Evolutionary conservation across 2,329 filamentous ascomycete genomes (phyloP).

Genomic region (Didymella exigua): DNA sequence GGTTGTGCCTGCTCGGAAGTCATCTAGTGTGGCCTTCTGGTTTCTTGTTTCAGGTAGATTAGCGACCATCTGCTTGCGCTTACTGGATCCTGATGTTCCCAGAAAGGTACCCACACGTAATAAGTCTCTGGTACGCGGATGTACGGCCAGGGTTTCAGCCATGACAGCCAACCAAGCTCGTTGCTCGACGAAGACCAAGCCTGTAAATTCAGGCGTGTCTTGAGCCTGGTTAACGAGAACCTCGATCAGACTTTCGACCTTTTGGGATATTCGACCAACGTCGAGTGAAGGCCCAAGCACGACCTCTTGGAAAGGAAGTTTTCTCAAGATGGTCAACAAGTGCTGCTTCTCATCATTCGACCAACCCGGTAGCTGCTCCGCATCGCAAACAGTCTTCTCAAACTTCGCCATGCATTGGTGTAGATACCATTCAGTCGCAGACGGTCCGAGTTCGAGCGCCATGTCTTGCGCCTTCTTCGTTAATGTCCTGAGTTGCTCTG

Average conservation of each 20-base stretch:
- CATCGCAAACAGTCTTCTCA: slow-evolving; percentile 14
- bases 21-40: slow-evolving; percentile 58
- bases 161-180: slow-evolving; percentile 52
- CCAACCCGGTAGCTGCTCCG: slow-evolving; percentile 39
- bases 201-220: slow-evolving; percentile 40
- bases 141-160: slow-evolving; percentile 43
- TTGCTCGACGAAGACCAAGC: slow-evolving; percentile 56
- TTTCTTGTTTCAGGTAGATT: slow-evolving; percentile 56
- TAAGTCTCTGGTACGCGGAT: slow-evolving; percentile 38
- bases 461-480: slow-evolving; percentile 42
- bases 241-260: slow-evolving; percentile 46
- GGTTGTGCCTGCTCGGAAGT: slow-evolving; percentile 59
- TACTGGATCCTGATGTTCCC: slow-evolving; percentile 54
- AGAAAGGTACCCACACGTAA: slow-evolving; percentile 58
- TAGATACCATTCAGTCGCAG: slow-evolving; percentile 49
- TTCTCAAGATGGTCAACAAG: slow-evolving; percentile 36
- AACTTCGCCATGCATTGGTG: slow-evolving; percentile 44
- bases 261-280: slow-evolving; percentile 37
- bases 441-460: slow-evolving; percentile 46
- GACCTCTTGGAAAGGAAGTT: slow-evolving; percentile 13
- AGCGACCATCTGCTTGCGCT: slow-evolving; percentile 55
- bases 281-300: slow-evolving; percentile 10
- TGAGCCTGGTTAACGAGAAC: slow-evolving; percentile 44
- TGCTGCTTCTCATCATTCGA: slow-evolving; percentile 44
- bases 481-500: slow-evolving; percentile 46